phyloP scores from a whole-genome alignment of 108 stramenopile species.

The Halocafeteria seosinensis region DNA sequence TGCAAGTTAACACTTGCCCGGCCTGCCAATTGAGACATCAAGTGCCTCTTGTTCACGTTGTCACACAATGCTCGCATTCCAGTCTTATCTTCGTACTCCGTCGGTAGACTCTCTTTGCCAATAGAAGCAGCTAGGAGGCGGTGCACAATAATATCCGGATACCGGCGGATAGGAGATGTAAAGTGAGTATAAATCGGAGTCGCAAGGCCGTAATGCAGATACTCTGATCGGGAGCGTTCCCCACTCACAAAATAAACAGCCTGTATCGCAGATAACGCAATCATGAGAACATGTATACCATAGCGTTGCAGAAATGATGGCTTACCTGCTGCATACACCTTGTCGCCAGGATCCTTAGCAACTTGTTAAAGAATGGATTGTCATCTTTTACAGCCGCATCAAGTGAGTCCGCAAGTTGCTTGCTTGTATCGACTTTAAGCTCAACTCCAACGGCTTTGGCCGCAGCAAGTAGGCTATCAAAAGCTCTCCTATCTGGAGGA shows the following conservation, averaged over 20 bases:
- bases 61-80: constrained; percentile 69
- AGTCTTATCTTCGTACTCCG: constrained; percentile 51
- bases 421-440: constrained; percentile 71
- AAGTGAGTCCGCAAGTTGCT: constrained; percentile 72
- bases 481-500: constrained; percentile 75
- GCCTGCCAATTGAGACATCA: constrained; percentile 80
- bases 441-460: constrained; percentile 51
- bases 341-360: constrained; percentile 83
- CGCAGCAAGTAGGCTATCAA: constrained; percentile 72
- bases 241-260: constrained; percentile 80
- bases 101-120: constrained; percentile 65
- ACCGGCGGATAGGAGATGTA: constrained; percentile 94
- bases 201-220: constrained; percentile 87
- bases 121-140: constrained; percentile 83
- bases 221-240: constrained; percentile 38
- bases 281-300: not conserved
- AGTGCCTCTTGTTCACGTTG: constrained; percentile 86
- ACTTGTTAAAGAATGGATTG: constrained; percentile 75
- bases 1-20: constrained; percentile 73
- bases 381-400: constrained; percentile 56
- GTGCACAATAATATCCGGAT: constrained; percentile 96
- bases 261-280: too few species aligned
- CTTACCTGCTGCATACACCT: constrained; percentile 76
- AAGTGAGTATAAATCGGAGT: constrained; percentile 99
- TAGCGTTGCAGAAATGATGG: too few species aligned